Conservation (phyloP, 371 early-diverging fungal genomes). For the Encephalitozoon hellem region DNA sequence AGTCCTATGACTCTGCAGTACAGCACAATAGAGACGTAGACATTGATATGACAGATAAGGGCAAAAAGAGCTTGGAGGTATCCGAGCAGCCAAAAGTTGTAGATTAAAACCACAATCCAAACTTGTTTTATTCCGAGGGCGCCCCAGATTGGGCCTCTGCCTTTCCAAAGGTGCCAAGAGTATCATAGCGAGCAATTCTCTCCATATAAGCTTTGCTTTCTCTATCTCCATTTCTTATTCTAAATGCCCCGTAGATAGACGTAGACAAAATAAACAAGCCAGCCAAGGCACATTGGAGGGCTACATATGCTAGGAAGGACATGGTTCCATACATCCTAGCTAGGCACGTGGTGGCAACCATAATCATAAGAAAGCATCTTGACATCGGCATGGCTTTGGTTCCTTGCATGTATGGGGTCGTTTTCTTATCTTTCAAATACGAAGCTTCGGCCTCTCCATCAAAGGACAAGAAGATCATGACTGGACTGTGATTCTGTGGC, state of each 20-base stretch:
- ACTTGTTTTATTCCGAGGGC: neutral
- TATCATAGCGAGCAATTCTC: neutral
- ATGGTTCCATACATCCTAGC: neutral
- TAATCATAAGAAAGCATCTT: neutral
- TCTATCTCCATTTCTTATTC: neutral
- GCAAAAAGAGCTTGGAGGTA: slow-evolving; percentile 14
- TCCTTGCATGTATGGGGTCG: neutral
- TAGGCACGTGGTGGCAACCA: neutral
- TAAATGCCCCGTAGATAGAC: slow-evolving; percentile 21
- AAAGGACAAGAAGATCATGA: slow-evolving; percentile 30
- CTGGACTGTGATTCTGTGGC: slow-evolving; percentile 64
- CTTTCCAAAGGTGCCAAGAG: neutral
- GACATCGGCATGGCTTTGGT: neutral
- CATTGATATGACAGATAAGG: slow-evolving; percentile 44
- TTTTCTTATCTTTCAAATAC: neutral
- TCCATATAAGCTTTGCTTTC: slow-evolving; percentile 7
- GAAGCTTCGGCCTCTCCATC: neutral
- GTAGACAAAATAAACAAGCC: neutral
- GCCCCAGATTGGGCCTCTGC: neutral
- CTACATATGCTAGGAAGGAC: neutral
- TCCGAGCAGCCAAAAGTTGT: slow-evolving; percentile 16
- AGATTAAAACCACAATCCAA: slow-evolving; percentile 2
- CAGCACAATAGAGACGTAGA: slow-evolving; percentile 47
- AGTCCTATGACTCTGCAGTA: slow-evolving; percentile 50
- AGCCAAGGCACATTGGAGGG: neutral